phyloP scores from a whole-genome alignment of 2,329 filamentous ascomycete genomes.

The Fusarium decemcellulare region DNA sequence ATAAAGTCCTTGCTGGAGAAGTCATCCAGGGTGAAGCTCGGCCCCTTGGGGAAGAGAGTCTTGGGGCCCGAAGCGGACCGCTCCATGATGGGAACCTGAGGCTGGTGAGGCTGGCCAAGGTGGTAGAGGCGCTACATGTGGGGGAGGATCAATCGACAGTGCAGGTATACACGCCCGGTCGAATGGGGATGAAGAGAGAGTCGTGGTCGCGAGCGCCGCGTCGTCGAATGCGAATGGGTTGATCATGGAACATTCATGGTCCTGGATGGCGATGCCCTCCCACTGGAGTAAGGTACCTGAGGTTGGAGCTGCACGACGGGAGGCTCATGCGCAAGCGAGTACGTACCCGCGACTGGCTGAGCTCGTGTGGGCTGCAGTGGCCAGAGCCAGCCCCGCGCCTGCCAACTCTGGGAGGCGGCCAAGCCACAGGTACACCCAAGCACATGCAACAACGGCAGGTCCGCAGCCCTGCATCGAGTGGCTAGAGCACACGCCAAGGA shows the following conservation, averaged over 20 bases:
- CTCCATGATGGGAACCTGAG: conserved; percentile 54
- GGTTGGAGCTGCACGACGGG: conserved; percentile 14
- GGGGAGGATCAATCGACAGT: conserved; percentile 27
- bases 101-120: conserved; percentile 36
- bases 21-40: conserved; percentile 89
- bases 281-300: background rate
- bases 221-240: conserved; percentile 30
- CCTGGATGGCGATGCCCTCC: conserved; percentile 17
- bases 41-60: conserved; percentile 82
- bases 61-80: conserved; percentile 66
- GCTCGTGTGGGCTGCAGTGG: background rate
- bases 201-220: conserved; percentile 20
- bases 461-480: conserved; percentile 6
- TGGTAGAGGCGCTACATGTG: conserved; percentile 51
- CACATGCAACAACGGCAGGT: conserved; percentile 25
- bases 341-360: conserved; percentile 29
- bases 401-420: conserved; percentile 24
- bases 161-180: background rate
- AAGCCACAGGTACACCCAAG: conserved; percentile 43
- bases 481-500: conserved; percentile 3
- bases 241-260: conserved; percentile 36
- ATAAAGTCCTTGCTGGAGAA: conserved; percentile 95
- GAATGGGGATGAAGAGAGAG: conserved; percentile 6
- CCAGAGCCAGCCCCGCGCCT: conserved; percentile 27
- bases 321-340: conserved; percentile 27